Conservation (phyloP, 164 flowering plant genomes). For the Magnolia officinalis region DNA sequence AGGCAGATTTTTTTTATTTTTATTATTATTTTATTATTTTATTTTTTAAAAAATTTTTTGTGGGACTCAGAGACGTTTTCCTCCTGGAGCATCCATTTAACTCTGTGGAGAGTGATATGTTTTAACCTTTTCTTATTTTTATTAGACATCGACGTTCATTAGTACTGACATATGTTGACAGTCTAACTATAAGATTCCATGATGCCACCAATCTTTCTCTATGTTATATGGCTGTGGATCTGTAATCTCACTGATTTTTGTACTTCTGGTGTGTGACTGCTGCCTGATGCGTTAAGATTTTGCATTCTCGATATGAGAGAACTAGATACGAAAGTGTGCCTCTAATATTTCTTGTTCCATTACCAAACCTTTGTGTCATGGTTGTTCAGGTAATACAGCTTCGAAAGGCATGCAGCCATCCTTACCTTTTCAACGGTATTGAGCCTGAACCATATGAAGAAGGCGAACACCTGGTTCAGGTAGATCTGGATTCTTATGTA, state of each 20-base stretch:
- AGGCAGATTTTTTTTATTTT: not conserved
- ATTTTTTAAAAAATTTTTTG: not conserved
- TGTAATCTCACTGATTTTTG: not conserved
- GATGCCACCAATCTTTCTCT: not conserved
- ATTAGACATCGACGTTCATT: constrained; percentile 1
- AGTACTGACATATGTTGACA: not conserved
- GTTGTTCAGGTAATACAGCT: constrained; percentile 77
- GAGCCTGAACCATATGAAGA: constrained; percentile 98
- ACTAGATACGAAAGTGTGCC: not conserved
- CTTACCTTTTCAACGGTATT: constrained; percentile 91
- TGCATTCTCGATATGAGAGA: not conserved
- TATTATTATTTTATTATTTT: no score
- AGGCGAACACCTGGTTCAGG: constrained; percentile 96
- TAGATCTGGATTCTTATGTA: constrained; percentile 17
- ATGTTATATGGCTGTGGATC: not conserved
- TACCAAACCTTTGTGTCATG: not conserved
- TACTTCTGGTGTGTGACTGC: not conserved
- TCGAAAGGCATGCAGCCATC: constrained; percentile 94
- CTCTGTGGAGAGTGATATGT: not conserved
- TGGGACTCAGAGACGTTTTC: no score
- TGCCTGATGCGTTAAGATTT: not conserved
- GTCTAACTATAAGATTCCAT: not conserved
- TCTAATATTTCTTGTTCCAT: constrained; percentile 1
- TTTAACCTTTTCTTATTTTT: not conserved
- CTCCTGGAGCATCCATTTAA: not conserved